phyloP scores from a whole-genome alignment of 2,329 filamentous ascomycete species.

The Rutstroemia sp. region DNA sequence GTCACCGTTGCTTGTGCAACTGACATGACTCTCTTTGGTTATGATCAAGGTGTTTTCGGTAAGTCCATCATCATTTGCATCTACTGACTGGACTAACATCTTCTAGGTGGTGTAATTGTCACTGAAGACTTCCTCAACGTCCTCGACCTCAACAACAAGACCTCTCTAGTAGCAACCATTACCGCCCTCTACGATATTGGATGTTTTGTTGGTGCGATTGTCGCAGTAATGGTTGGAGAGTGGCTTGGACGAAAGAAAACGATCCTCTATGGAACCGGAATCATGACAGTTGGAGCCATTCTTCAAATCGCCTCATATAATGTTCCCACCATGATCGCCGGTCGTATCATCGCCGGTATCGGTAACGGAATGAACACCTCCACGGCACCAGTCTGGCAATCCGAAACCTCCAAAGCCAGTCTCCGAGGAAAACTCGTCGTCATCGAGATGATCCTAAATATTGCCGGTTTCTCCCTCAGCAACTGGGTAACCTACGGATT shows the following conservation, averaged over 20 bases:
- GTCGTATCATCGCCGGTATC: slow-evolving; percentile 67
- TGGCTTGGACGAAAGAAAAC: slow-evolving; percentile 30
- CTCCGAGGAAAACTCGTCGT: slow-evolving; percentile 11
- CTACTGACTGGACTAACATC: background rate
- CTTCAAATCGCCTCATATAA: slow-evolving; percentile 33
- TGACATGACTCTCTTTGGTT: slow-evolving; percentile 37
- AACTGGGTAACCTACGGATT: slow-evolving; percentile 12
- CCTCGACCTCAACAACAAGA: slow-evolving; percentile 26
- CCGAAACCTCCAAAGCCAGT: slow-evolving; percentile 11
- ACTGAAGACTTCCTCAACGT: slow-evolving; percentile 36
- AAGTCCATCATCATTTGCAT: background rate
- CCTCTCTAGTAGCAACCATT: slow-evolving; percentile 34
- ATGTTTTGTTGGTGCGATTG: slow-evolving; percentile 39
- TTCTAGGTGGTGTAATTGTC: slow-evolving; percentile 36
- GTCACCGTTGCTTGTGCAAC: slow-evolving; percentile 41
- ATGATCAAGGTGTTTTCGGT: slow-evolving; percentile 41
- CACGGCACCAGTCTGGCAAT: slow-evolving; percentile 28
- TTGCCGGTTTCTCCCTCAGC: slow-evolving; percentile 9
- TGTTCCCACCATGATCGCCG: slow-evolving; percentile 50
- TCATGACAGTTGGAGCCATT: slow-evolving; percentile 23
- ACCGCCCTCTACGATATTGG: slow-evolving; percentile 42
- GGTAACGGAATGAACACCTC: slow-evolving; percentile 59
- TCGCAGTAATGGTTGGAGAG: slow-evolving; percentile 20
- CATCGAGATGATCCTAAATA: slow-evolving; percentile 7
- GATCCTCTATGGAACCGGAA: slow-evolving; percentile 19